A percentile compares a stretch with the other conserved stretches of the same genome.
These are phyloP conservation scores for Parastagonospora avenae DNA, from an alignment of 2,329 filamentous ascomycete genomes.

Conservation along the genomic window DNA sequence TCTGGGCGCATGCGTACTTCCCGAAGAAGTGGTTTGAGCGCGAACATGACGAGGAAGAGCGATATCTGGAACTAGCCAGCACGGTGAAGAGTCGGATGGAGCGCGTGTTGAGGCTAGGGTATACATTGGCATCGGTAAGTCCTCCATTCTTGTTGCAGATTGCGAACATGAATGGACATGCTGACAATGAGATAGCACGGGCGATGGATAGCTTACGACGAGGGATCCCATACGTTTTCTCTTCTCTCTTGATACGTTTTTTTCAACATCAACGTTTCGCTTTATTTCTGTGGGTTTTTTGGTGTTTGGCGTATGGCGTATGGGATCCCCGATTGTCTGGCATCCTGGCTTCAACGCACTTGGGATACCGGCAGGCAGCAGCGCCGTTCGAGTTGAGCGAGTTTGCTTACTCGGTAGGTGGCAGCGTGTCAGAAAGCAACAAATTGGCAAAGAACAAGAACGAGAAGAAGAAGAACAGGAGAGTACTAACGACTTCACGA, in stretches of 20 bases:
- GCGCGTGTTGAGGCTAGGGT: constrained; percentile 64
- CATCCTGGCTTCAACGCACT: too few species aligned
- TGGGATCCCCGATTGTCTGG: too few species aligned
- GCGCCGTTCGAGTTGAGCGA: too few species aligned
- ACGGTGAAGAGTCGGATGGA: constrained; percentile 64
- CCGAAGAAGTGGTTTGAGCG: constrained; percentile 65
- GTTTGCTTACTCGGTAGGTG: too few species aligned
- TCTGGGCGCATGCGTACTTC: constrained; percentile 65
- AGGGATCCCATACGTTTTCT: constrained; percentile 33
- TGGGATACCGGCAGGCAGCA: too few species aligned
- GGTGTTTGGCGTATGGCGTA: not conserved
- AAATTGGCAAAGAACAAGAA: too few species aligned
- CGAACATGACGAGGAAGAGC: constrained; percentile 70
- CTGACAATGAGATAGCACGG: constrained; percentile 27
- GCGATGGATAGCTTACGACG: constrained; percentile 39
- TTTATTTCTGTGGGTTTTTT: not conserved
- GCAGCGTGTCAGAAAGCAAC: too few species aligned
- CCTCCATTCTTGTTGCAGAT: not conserved
- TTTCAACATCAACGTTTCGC: not conserved
- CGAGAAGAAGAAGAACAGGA: too few species aligned
- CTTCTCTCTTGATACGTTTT: constrained; percentile 8
- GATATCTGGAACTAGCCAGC: constrained; percentile 65
- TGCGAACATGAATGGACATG: not conserved
- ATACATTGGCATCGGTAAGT: constrained; percentile 50
- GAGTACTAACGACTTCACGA: too few species aligned